These are phyloP conservation scores for Yarrowia bubula DNA, from an alignment of 805 yeast species.

Conservation along the genomic window DNA sequence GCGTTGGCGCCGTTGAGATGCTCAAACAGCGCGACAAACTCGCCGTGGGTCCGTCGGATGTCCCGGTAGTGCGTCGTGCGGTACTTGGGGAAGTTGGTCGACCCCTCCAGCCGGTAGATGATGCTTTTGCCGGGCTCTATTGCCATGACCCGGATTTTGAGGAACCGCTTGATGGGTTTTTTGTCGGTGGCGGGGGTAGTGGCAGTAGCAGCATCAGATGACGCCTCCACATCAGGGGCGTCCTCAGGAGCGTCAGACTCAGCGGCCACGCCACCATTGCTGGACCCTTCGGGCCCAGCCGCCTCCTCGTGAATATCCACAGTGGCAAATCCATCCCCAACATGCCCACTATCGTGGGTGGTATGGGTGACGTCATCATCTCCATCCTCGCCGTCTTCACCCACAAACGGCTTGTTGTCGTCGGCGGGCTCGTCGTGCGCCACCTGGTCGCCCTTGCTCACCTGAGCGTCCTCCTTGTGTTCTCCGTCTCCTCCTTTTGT, in stretches of 20 bases:
- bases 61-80: slow-evolving; percentile 68
- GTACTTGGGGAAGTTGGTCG: slow-evolving; percentile 70
- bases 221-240: not conserved
- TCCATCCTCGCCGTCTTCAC: not conserved
- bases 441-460: not conserved
- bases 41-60: slow-evolving; percentile 76
- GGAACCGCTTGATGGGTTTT: slow-evolving; percentile 14
- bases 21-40: slow-evolving; percentile 70
- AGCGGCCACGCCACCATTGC: not conserved
- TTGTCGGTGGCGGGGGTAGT: not conserved
- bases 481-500: not conserved
- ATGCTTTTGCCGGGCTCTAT: slow-evolving; percentile 61
- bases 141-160: not conserved
- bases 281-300: not conserved
- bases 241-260: not conserved
- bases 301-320: not conserved
- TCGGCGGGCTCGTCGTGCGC: not conserved
- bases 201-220: not conserved
- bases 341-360: slow-evolving; percentile 16
- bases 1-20: slow-evolving; percentile 78
- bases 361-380: slow-evolving; percentile 33
- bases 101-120: slow-evolving; percentile 66
- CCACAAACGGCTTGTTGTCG: slow-evolving; percentile 22
- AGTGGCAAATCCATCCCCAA: not conserved
- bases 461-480: not conserved